Percentiles rank a stretch among this genome's conserved stretches.
Conservation (phyloP, 306 rosid species). For the Cicer chorassanicum region DNA sequence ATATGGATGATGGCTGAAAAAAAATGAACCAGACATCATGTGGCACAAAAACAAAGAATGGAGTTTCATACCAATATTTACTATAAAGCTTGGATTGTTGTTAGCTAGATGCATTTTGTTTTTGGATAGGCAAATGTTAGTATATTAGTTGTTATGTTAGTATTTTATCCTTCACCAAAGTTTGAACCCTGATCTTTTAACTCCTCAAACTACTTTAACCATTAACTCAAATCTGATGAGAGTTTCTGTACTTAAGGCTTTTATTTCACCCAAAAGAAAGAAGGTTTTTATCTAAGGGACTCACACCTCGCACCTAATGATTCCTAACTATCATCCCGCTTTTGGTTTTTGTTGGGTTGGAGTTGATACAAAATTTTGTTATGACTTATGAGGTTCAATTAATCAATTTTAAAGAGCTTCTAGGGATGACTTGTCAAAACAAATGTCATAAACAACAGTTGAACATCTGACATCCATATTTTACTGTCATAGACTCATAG, state of each 20-base stretch:
- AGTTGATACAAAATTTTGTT: not conserved
- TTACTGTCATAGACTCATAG: not conserved
- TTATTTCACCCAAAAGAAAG: constrained; percentile 6
- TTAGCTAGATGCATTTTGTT: not conserved
- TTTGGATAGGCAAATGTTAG: too few species aligned
- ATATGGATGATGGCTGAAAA: constrained; percentile 3
- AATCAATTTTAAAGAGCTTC: constrained; percentile 17
- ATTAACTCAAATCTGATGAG: too few species aligned
- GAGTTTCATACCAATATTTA: not conserved
- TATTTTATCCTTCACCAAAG: too few species aligned
- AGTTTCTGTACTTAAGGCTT: not conserved
- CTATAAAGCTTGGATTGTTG: constrained; percentile 5
- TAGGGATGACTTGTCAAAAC: constrained; percentile 10
- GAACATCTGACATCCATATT: not conserved
- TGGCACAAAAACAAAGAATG: constrained; percentile 7
- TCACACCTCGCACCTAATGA: not conserved
- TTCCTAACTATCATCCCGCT: not conserved
- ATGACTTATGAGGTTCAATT: not conserved
- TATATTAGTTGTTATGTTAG: too few species aligned
- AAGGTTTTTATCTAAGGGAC: not conserved
- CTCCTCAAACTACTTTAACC: too few species aligned
- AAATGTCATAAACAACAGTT: constrained; percentile 14
- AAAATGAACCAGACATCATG: constrained; percentile 20
- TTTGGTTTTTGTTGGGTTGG: not conserved
- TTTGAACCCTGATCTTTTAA: too few species aligned